These are phyloP conservation scores for Coemansia sp. DNA, from an alignment of 192 early-diverging fungal species.

Conservation along the genomic window DNA sequence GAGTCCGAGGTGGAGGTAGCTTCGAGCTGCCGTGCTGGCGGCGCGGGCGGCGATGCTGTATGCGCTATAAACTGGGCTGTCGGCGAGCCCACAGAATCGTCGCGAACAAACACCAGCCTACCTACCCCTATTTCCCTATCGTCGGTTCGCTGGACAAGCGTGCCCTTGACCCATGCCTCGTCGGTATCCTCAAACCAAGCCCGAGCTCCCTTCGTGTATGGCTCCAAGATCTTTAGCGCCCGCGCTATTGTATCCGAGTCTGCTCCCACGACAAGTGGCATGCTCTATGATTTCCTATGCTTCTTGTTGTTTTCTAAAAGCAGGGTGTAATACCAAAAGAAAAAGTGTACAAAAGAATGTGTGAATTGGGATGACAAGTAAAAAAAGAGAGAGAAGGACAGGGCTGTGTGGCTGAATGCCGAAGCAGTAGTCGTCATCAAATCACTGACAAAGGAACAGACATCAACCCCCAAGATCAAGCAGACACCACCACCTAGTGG, in stretches of 20 bases:
- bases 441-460: neutral
- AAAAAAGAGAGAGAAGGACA: conserved; percentile 5
- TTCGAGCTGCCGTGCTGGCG: conserved; percentile 3
- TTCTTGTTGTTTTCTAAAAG: conserved; percentile 1
- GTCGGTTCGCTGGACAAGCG: conserved; percentile 46
- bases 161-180: conserved; percentile 82
- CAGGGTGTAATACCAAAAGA: neutral
- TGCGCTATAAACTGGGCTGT: conserved; percentile 41
- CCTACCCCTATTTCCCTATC: conserved; percentile 35
- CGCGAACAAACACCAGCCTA: conserved; percentile 46
- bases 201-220: conserved; percentile 68
- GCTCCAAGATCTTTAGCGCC: conserved; percentile 58
- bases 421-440: neutral
- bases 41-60: conserved; percentile 18
- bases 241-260: conserved; percentile 31
- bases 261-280: conserved; percentile 25
- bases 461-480: neutral
- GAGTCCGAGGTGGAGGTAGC: neutral
- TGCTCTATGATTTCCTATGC: conserved; percentile 3
- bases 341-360: neutral
- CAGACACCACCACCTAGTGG: neutral
- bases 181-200: conserved; percentile 89
- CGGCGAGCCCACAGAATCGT: conserved; percentile 29
- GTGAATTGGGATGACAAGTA: neutral
- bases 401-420: neutral